These are phyloP conservation scores for Anaeromyces robustus DNA, from an alignment of 192 early-diverging fungal species.

Conservation along the genomic window DNA sequence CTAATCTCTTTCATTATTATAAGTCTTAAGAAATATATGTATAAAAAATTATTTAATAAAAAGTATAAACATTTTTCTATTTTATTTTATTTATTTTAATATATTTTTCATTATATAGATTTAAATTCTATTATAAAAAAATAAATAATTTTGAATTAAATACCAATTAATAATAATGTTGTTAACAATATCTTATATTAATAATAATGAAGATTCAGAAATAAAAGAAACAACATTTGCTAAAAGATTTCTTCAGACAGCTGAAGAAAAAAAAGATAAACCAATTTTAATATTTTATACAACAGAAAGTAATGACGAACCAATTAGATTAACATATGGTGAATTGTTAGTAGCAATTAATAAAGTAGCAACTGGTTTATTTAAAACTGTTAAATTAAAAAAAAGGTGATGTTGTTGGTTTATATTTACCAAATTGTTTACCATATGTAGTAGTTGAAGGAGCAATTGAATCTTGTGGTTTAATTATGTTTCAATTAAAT, in stretches of 20 bases:
- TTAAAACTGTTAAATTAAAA: neutral
- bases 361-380: neutral
- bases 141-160: too few relatives aligned
- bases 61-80: too few relatives aligned
- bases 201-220: neutral
- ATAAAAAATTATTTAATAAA: too few relatives aligned
- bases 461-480: neutral
- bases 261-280: neutral
- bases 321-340: neutral
- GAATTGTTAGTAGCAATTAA: neutral
- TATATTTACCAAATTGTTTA: neutral
- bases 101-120: too few relatives aligned
- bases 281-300: neutral
- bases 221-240: neutral
- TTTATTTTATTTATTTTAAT: too few relatives aligned
- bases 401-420: neutral
- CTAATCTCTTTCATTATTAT: too few relatives aligned
- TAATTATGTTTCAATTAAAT: neutral
- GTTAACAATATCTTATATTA: neutral
- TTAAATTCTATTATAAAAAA: too few relatives aligned
- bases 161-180: too few relatives aligned
- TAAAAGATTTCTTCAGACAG: neutral
- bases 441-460: neutral
- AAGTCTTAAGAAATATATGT: too few relatives aligned
- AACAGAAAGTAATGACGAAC: neutral